Evolutionary conservation across 306 rosid genomes (phyloP), one percentile per base, ranked within the genome.

Genomic region (Castanospermum australe): DNA sequence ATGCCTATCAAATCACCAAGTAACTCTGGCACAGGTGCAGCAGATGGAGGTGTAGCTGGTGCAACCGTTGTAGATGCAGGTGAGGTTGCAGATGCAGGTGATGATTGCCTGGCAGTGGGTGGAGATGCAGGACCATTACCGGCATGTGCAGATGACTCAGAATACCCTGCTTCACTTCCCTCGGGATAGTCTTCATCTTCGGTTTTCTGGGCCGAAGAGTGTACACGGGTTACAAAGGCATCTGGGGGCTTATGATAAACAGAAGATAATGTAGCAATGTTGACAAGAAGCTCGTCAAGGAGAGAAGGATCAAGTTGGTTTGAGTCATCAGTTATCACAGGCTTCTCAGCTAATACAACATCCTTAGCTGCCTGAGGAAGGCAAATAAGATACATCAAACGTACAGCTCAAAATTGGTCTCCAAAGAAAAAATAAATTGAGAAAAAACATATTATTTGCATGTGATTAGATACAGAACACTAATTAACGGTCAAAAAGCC

Each of bases 181-280:
- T 93, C 98, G 2, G 92, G 87, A 79, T 82, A 93, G 71, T 95
- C 98, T 41, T 93, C 98, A 36, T 93, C 99, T 73, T 95, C 99
- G 1, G 91, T 84, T 90, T 54, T 93, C 64, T 78, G 94, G 74
- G 90, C 81, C 51, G 90, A 80, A 36, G n/a, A n/a, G n/a, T 84
- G 91, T 71, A 84, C 83, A 36, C 96, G 98, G 36, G 96, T 93
- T 15, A 95, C 94, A 86, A 95, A 95, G 54, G 96, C 94, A 66
- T 95, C 98, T 21, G 98, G 98, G n/a, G 98, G 96, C 85, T 95
- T 95, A 90, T 95, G 99, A 91, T 95, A 95, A 70, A 95, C 98
- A 60, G 99, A 95, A 82, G 99, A 91, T 77, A 95, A 78, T 11
- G 99, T 95, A 62, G 99, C 98, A 85, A 95, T 90, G 91, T 95